Base-by-base conservation (phyloP, 331 rosid species). In the Arachis monticola region DNA sequence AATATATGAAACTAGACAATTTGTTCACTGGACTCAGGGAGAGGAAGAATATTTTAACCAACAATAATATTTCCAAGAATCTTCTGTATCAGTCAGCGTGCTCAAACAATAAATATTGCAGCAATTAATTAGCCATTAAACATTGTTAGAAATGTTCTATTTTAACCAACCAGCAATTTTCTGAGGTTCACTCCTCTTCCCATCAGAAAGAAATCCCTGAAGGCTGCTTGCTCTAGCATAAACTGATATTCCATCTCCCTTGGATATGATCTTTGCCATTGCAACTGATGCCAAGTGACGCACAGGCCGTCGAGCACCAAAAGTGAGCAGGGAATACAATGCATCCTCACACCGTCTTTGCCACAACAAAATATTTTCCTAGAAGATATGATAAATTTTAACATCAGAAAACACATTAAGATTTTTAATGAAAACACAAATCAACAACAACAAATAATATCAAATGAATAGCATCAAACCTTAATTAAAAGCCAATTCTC, bases 291-390 rank as follows among this genome's bases (percentile, higher is more conserved):
- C 97, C 87, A 94, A 80, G 86, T 94, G 97, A 60, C 99, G 96
- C 69, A 94, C 93, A 12, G 99, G 99, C 67, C 97, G 86, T 64
- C 93, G 89, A 14, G 96, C 99, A 70, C 99, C 99, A n/a, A 94
- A 82, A 79, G 82, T 85, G 77, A 94, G 97, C 55, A 94, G 76
- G 69, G 93, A 92, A 78, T 88, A 86, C 40, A 94, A 69, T 31
- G 99, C 97, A 50, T 92, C 99, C 83, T 94, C 99, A 9, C 99
- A 94, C 86, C 90, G 90, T 84, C 99, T 92, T 84, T 94, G 99
- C 89, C 99, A 92, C 81, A 90, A 69, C 80, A 94, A 67, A 81
- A 94, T 88, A 75, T 91, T 88, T 17, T 92, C 99, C 99, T 94
- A 88, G 64, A 81, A 74, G 48, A 5, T 45, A 67, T 40, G 32